Base-by-base conservation (phyloP, 768 basidiomycete genomes). In the Lanmaoa rubissima region DNA sequence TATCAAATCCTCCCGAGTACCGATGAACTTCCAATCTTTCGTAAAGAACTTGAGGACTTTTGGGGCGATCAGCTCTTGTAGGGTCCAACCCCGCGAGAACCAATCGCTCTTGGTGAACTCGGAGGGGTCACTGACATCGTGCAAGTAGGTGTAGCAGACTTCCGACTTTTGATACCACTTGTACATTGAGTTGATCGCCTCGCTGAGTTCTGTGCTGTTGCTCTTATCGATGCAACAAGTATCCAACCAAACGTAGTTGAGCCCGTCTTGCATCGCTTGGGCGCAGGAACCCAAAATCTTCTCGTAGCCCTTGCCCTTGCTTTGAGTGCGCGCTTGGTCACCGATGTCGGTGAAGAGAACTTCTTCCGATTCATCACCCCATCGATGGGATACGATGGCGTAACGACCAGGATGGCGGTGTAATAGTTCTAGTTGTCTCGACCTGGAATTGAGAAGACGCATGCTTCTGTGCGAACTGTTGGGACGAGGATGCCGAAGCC, bases 181-280 rank as follows among this genome's bases (percentile, higher is more conserved):
- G 60, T 65, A 74, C 70, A 74, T 73, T 16, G 68, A 54, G 35
- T 70, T 68, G 53, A 73, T 69, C 19, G 73, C 63, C 41, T 73
- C 64, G 28, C 39, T 28, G 17, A 74, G 64, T 38, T 73, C 73
- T 2, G 66, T 54, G 51, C 55, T 67, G 51, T 59, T 72, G 39
- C 32, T 40, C 58, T 54, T 68, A 49, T 73, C 53, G 51, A 74
- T 72, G 45, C 73, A 73, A 31, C 65, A 72, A 0, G 72, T 73
- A n/a, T 74, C 67, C 49, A 70, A 28, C 72, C 71, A 74, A 24
- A 72, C 54, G 44, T 69, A 66, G 16, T 26, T n/a, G 32, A 66
- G 28, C 0, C 39, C 36, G 10, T 72, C 60, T 13, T 31, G 24
- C 17, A 7, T 1, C 28, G 69, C 69, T 52, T 61, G 62, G 2